Evolutionary conservation across 441 rosid genomes (phyloP).

Genomic region (Pelargonium exstipulatum): DNA sequence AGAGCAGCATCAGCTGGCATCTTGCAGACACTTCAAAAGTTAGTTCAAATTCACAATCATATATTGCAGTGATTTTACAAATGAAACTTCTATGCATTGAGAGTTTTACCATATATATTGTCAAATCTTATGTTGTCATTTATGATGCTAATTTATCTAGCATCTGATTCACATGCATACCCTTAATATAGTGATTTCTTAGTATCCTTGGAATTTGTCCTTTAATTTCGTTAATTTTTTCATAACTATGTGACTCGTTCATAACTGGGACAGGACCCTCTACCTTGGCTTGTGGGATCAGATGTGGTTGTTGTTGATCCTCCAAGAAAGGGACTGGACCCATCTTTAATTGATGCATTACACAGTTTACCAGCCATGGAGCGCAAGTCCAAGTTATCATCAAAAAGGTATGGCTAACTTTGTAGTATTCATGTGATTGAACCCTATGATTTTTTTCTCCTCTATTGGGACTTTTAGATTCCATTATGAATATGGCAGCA

Average conservation of each 20-base stretch:
- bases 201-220: background rate
- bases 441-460: background rate
- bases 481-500: constrained; percentile 8
- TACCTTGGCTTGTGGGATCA: constrained; percentile 84
- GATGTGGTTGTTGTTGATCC: constrained; percentile 87
- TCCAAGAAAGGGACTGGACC: constrained; percentile 85
- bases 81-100: background rate
- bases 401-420: constrained; percentile 41
- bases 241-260: constrained; percentile 18
- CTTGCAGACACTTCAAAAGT: constrained; percentile 73
- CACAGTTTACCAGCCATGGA: constrained; percentile 43
- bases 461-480: background rate
- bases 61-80: background rate
- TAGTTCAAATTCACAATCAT: constrained; percentile 19
- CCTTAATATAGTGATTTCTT: too few relatives aligned
- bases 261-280: constrained; percentile 55
- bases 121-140: background rate
- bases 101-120: too few relatives aligned
- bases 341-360: constrained; percentile 64
- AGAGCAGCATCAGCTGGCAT: constrained; percentile 85
- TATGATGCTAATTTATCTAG: background rate
- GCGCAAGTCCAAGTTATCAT: constrained; percentile 38
- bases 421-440: constrained; percentile 12
- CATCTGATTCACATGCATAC: background rate
- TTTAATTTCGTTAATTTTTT: constrained; percentile 7